Base-by-base conservation (phyloP, 805 yeast species). In the Maudiozyma saulgeensis region DNA sequence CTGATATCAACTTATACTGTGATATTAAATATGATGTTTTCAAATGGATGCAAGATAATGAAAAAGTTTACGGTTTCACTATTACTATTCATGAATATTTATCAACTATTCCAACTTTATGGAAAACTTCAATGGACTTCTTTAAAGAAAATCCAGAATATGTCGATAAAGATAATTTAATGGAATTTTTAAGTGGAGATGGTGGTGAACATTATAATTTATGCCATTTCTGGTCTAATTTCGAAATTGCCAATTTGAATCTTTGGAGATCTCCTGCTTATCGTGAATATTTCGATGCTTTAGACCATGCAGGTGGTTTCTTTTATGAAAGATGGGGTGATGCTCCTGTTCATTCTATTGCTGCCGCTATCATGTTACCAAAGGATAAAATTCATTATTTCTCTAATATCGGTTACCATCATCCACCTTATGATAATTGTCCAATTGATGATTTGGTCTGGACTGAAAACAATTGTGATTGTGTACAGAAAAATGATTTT, bases 301-400 rank as follows among this genome's bases (percentile, higher is more conserved):
- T 86, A 42, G 95, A 86, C 61, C 52, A 64, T 44, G 63, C 77
- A 2, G 93, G 93, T 49, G 95, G 93, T 0, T 86, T 86, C 63
- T 86, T 78, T 63, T 84, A 85, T 61, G 91, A 87, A 68, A 74
- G 96, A 55, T 87, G 95, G 95, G 96, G 96, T 19, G 96, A 87
- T 68, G 95, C 95, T 0, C 95, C 95, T 2, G 77, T 86, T 16
- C 95, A 86, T 67, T 78, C 93, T 8, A 80, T 87, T 55, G 95
- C 89, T 19, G 91, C 82, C 21, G 72, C 90, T 9, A 68, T 87
- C 52, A 82, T 87, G 69, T 62, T 85, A 59, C 78, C 82, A 42
- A 78, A 74, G 59, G 78, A 76, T 47, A 73, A 80, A 60, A 68
- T 87, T 41, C 88, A 84, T 60, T 80, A 84, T 74, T 84, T 88